These are phyloP conservation scores for Skeletonema menzelii DNA, from an alignment of 108 stramenopile genomes.

Conservation along the genomic window DNA sequence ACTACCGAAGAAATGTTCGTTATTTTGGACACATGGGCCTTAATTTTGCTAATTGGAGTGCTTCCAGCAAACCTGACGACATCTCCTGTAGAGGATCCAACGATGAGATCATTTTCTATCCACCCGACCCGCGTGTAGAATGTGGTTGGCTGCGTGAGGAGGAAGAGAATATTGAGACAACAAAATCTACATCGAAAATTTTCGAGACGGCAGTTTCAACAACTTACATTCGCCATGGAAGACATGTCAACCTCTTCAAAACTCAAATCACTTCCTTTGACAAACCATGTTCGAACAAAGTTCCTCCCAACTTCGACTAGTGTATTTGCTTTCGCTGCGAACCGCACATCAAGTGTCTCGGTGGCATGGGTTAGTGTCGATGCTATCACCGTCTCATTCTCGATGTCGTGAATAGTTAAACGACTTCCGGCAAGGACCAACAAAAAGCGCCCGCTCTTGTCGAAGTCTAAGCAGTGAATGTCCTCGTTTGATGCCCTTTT, in stretches of 20 bases:
- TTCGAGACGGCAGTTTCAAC: background rate
- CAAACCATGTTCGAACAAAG: conserved; percentile 32
- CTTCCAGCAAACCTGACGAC: conserved; percentile 38
- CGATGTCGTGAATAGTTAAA: conserved; percentile 58
- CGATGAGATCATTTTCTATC: background rate
- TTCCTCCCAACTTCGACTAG: conserved; percentile 42
- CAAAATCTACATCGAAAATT: background rate
- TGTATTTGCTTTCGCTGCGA: background rate
- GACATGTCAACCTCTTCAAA: conserved; percentile 8
- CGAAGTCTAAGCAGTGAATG: conserved; percentile 56
- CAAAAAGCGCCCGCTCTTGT: conserved; percentile 29
- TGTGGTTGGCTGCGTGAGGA: background rate
- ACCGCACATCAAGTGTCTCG: conserved; percentile 9
- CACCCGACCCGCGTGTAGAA: conserved; percentile 5
- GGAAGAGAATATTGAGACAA: background rate
- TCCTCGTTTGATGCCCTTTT: conserved; percentile 1
- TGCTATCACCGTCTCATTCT: conserved; percentile 30
- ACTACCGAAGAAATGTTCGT: conserved; percentile 28
- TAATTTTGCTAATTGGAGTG: conserved; percentile 32
- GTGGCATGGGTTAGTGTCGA: conserved; percentile 6
- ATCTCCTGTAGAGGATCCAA: conserved; percentile 15
- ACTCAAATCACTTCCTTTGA: conserved; percentile 11
- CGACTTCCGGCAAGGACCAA: background rate
- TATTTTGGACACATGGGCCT: conserved; percentile 57
- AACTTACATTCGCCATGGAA: background rate